Evolutionary conservation across 2,329 filamentous ascomycete species (phyloP).

Genomic region (Colletotrichum cordylinicola): DNA sequence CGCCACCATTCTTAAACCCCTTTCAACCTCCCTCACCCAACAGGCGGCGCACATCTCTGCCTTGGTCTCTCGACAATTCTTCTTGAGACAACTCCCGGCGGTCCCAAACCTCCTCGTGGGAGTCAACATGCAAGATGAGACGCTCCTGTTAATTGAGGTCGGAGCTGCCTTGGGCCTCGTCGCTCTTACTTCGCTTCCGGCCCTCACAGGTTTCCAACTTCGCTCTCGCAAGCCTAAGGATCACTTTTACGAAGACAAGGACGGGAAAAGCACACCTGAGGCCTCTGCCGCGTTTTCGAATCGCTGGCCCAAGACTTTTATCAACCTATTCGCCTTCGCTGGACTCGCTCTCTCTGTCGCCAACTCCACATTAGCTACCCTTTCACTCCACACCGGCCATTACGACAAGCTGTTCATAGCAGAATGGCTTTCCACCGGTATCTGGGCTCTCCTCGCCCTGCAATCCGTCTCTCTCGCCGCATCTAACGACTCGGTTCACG

Average conservation of each 20-base stretch:
- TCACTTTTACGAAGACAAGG: conserved; percentile 69
- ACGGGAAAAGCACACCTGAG: conserved; percentile 72
- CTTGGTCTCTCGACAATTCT: neutral
- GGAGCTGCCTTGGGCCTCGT: conserved; percentile 38
- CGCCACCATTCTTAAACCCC: neutral
- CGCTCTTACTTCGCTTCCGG: conserved; percentile 41
- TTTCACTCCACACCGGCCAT: conserved; percentile 26
- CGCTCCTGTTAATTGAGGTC: conserved; percentile 14
- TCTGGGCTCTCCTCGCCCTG: conserved; percentile 60
- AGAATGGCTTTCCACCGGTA: conserved; percentile 64
- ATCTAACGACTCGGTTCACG: conserved; percentile 54
- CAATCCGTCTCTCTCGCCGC: conserved; percentile 57
- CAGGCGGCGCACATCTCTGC: neutral
- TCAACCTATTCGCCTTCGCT: conserved; percentile 58
- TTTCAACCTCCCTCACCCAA: neutral
- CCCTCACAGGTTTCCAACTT: conserved; percentile 39
- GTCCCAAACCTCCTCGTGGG: neutral
- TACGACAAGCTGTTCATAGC: conserved; percentile 50
- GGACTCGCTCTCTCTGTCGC: conserved; percentile 64
- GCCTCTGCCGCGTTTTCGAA: conserved; percentile 68
- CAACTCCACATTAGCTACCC: conserved; percentile 58
- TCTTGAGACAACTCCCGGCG: neutral
- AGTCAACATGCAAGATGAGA: conserved; percentile 19
- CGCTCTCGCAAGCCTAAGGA: conserved; percentile 40
- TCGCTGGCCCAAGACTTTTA: conserved; percentile 58